Percentiles rank a stretch among this genome's conserved stretches.
Conservation (phyloP, 495 filamentous ascomycete genomes). For the Tuber borchii region DNA sequence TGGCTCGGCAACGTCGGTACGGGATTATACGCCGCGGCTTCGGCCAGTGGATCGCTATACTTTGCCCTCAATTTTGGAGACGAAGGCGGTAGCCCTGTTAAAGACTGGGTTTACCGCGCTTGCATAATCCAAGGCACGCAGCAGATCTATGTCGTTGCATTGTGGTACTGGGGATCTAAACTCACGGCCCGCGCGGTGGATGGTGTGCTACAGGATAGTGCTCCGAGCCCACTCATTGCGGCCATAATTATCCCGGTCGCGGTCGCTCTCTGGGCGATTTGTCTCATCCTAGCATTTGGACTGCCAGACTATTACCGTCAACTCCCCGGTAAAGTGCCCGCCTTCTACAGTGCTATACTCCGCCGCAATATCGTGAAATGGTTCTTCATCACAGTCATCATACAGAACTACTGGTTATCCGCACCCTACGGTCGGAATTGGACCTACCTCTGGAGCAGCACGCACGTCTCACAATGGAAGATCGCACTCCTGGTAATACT, state of each 20-base stretch:
- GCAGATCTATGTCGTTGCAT: slow-evolving; percentile 49
- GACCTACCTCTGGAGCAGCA: slow-evolving; percentile 54
- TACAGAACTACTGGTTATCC: slow-evolving; percentile 63
- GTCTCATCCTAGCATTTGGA: slow-evolving; percentile 51
- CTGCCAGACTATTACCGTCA: slow-evolving; percentile 63
- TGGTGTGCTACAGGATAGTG: slow-evolving; percentile 5
- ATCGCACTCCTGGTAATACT: slow-evolving; percentile 51
- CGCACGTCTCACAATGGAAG: slow-evolving; percentile 51
- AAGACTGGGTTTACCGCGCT: slow-evolving; percentile 52
- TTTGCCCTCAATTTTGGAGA: slow-evolving; percentile 52
- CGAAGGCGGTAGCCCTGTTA: slow-evolving; percentile 49
- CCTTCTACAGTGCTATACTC: slow-evolving; percentile 52
- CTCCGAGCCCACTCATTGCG: slow-evolving; percentile 44
- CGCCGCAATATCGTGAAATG: slow-evolving; percentile 55
- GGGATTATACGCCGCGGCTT: slow-evolving; percentile 49
- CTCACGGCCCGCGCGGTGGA: slow-evolving; percentile 36
- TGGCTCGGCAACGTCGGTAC: slow-evolving; percentile 51
- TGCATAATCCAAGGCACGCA: slow-evolving; percentile 52
- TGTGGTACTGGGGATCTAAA: slow-evolving; percentile 50
- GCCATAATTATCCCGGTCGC: slow-evolving; percentile 51
- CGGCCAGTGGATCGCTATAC: slow-evolving; percentile 50
- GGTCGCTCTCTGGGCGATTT: slow-evolving; percentile 50
- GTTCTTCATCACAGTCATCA: slow-evolving; percentile 56
- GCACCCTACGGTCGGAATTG: slow-evolving; percentile 59
- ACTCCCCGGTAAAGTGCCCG: slow-evolving; percentile 60